Base-by-base conservation (phyloP, 2,329 filamentous ascomycete species). In the Nothophoma quercina region DNA sequence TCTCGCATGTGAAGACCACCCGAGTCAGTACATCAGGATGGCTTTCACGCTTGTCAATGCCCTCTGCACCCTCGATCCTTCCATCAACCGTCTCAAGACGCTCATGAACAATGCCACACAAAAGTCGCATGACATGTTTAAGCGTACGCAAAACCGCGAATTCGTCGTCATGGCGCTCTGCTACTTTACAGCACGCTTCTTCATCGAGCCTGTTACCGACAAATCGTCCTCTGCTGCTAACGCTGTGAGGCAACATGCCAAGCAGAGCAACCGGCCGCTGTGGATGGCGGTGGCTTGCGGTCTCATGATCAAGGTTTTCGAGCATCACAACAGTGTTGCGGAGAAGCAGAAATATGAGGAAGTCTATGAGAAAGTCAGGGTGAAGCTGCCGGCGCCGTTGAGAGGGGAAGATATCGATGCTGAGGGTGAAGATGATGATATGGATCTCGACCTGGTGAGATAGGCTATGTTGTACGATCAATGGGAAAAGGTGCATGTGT, bases 141-240 rank as follows among this genome's bases (percentile, higher is more conserved):
- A 88, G 59, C 79, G 80, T 7, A 86, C 88, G 7, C 81, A 81
- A 47, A 96, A 96, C 70, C 85, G 85, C 23, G 89, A 96, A 59
- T 88, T 93, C 46, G 83, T 92, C n/a, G 88, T 88, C 39, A 89
- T 97, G 59, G 87, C 89, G 5, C 84, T 97, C 53, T 92, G 87
- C 62, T 87, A 95, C 59, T 96, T 97, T 89, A 88, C 89, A 44
- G 86, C 84, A 67, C 85, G 87, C 43, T 89, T 96, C 66, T 97
- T 93, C 73, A 87, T 88, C 36, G 88, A 89, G 53, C 88, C 93
- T 12, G 85, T 96, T 4, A 91, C 91, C 41, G 75, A 78, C 29
- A 79, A 81, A 59, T 76, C 85, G 2, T 76, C 82, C 35, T 80
- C 81, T 52, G 83, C 82, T 36, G 73, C 62, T 38, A 56, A 51